Base-by-base conservation (phyloP, 78 protist genomes). In the Guillardia theta region DNA sequence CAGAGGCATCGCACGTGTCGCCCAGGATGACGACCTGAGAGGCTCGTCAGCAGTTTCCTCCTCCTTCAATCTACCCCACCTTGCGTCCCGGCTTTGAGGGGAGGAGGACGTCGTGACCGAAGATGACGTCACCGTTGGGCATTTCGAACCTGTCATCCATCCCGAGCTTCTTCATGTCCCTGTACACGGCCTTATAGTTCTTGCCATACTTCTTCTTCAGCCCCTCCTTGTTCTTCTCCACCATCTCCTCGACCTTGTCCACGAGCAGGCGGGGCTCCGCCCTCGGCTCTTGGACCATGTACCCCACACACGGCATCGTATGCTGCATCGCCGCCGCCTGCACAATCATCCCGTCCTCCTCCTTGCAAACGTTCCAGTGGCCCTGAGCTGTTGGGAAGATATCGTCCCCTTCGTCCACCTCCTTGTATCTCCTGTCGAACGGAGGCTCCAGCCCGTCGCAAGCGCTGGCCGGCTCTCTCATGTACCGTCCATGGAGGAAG, bases 1-100 rank as follows among this genome's bases (percentile, higher is more conserved):
- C 50, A 0, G 77, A 22, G 46, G 95, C 64, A 80, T 95, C 94
- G 76, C 94, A 83, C 33, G 93, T 88, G 93, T 95, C 96, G 58
- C 96, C 95, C 24, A 95, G 88, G 2, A 95, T 9, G 39, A 30
- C 94, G 0, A 95, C 22, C 93, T 88, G 39, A 30, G 39, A 1
- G 6, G 39, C 70, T 30, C 70, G 70, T 58, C 70, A 58, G 70
- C 70, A 24, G 21, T 30, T 30, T 15, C 58, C 58, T 50, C 58
- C 58, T 15, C 58, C 58, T 50, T 15, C 58, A 50, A 10, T 50
- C 58, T 50, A 10, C 58, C 10, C 21, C 70, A 1, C 70, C 70
- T 58, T 30, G 70, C n/a, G n/a, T n/a, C n/a, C n/a, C 70, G 6
- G 70, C 4, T 58, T 1, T 1, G 70, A 58, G 70, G 39, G 6